Evolutionary conservation across 1,284 basidiomycete species (phyloP), one percentile per base, ranked within the genome.

Genomic region (Trametes pubescens): DNA sequence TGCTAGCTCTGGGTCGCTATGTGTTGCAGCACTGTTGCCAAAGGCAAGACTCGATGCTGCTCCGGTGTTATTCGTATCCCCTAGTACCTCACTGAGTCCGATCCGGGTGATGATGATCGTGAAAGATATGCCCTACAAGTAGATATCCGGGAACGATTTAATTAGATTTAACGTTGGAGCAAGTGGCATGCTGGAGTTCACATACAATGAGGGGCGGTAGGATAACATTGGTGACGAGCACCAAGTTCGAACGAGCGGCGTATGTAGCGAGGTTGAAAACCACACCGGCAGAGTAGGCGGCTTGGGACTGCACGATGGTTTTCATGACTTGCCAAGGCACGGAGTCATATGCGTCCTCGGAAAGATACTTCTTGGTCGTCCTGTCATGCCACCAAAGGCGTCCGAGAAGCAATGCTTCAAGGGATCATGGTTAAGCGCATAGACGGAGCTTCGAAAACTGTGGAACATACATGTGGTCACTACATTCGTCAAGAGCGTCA

Each of bases 61-160:
- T 32, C 29, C 8, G 29, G 8, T 32, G 4, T 43, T 16, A 13
- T 2, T 38, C 37, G 37, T 16, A 10, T 16, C 37, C 11, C 40
- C 40, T 7, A 43, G 18, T 21, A 29, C 46, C 44, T 51, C 57
- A 44, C 44, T 53, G 14, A 60, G 22, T 2, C 59, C 51, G 14
- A 60, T 43, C 22, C 51, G 29, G 4, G 37, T 16, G 52, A 60
- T 60, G 11, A 60, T 54, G 34, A 60, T 4, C 11, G 59, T 60
- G 35, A 53, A 60, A 4, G 59, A 35, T 6, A 60, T 60, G 14
- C 43, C 59, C 59, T 60, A 37, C n/a, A n/a, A n/a, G n/a, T 7
- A 14, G n/a, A 37, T n/a, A 37, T 29, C 18, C 32, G 21, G 26
- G 34, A 26, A 21, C 11, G 8, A 22, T 24, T 14, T 16, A 1